phyloP scores from a whole-genome alignment of 2,329 filamentous ascomycete genomes.

The Dryadomyces sulphureus region DNA sequence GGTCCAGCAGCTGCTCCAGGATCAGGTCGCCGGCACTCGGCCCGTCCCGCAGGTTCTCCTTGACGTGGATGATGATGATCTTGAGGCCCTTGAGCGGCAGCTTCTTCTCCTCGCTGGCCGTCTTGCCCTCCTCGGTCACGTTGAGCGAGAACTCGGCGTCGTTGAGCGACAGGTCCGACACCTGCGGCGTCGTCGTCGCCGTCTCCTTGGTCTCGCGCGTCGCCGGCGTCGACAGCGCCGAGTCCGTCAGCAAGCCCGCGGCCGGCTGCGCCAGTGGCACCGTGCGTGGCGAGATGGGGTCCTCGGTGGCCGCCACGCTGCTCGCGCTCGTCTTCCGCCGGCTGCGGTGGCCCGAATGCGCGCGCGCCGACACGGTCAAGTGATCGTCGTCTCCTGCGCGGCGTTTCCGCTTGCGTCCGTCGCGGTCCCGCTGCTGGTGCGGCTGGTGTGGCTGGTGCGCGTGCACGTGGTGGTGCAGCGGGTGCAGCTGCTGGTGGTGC shows the following conservation, averaged over 20 bases:
- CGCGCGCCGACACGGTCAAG: background rate
- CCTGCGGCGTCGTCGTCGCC: constrained; percentile 21
- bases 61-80: constrained; percentile 85
- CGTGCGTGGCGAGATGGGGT: constrained; percentile 38
- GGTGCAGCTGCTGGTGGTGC: constrained; percentile 2
- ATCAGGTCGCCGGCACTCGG: constrained; percentile 51
- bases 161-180: constrained; percentile 23
- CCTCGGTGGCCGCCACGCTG: constrained; percentile 17
- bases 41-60: constrained; percentile 67
- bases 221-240: background rate
- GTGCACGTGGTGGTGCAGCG: constrained; percentile 2
- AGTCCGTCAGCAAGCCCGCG: constrained; percentile 6
- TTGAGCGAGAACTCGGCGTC: background rate
- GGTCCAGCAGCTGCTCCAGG: constrained; percentile 48
- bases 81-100: constrained; percentile 51
- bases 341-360: constrained; percentile 7
- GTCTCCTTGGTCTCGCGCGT: constrained; percentile 4
- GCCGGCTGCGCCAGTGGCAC: constrained; percentile 15
- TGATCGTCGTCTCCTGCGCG: constrained; percentile 21
- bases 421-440: constrained; percentile 12
- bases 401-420: constrained; percentile 52
- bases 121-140: background rate
- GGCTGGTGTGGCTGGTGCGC: too few relatives aligned
- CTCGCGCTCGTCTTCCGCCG: constrained; percentile 5
- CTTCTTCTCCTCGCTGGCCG: background rate